Conservation (phyloP, 2,329 filamentous ascomycete species). For the Paecilomyces sp. region DNA sequence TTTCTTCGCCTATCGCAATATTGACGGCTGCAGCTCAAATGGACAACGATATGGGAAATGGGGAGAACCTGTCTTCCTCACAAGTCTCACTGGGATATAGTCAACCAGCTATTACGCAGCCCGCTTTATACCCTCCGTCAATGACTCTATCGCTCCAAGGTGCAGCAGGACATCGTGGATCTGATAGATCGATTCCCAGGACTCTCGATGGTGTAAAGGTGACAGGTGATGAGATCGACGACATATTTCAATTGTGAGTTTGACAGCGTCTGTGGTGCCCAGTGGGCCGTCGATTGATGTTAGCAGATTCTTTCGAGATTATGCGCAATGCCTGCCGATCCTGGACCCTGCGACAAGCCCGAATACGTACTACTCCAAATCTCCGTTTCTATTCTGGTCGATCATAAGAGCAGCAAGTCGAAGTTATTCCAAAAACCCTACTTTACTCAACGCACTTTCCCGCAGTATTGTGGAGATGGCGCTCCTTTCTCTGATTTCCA, state of each 20-base stretch:
- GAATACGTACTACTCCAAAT: constrained; percentile 69
- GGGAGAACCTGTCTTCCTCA: constrained; percentile 11
- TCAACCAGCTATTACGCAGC: constrained; percentile 13
- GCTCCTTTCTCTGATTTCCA: constrained; percentile 24
- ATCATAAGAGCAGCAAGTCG: constrained; percentile 37
- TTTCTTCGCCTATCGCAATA: constrained; percentile 18
- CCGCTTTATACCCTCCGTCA: constrained; percentile 10
- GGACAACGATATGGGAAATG: constrained; percentile 13
- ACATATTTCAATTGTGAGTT: constrained; percentile 28
- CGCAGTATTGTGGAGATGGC: constrained; percentile 29
- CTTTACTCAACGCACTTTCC: constrained; percentile 26
- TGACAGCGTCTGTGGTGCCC: background rate
- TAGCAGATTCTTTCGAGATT: constrained; percentile 30
- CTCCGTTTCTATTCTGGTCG: constrained; percentile 78
- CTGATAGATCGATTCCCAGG: constrained; percentile 20
- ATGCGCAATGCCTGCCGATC: constrained; percentile 31
- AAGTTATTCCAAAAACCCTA: constrained; percentile 31
- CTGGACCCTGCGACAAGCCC: constrained; percentile 49
- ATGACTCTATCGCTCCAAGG: constrained; percentile 4
- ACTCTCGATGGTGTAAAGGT: constrained; percentile 23
- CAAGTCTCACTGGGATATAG: constrained; percentile 11
- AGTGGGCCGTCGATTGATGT: background rate
- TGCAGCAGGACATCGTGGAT: constrained; percentile 4
- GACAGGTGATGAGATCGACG: constrained; percentile 27
- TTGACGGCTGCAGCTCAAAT: constrained; percentile 25